Evolutionary conservation across 1,284 basidiomycete species (phyloP), one percentile per base, ranked within the genome.

Genomic region (Inonotus obliquus): DNA sequence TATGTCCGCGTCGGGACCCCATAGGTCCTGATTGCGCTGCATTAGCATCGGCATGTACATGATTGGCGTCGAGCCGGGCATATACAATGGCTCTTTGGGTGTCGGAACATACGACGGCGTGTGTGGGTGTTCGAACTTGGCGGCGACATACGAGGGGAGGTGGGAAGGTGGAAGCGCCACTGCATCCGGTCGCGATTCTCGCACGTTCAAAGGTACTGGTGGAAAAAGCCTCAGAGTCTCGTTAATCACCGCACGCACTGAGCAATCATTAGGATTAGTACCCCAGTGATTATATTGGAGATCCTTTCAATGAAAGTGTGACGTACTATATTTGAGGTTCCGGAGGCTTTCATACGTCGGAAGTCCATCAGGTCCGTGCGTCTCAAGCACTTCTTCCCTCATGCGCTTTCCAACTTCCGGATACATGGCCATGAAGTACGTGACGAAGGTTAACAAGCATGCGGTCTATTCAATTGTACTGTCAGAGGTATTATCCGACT

Each of bases 141-240:
- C 51, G 14, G 64, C 56, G 17, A 69, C 60, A 57, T 75, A 82
- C 1, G 80, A 79, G 35, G 71, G 70, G 65, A 48, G 54, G 32
- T 84, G 83, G 19, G 82, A 74, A 5, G 73, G 75, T 2, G 85
- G 85, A 10, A 87, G 73, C 1, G 79, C 73, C 64, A 80, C 81
- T 10, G 81, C 70, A 1, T 71, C 66, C 0, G 74, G 69, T 38
- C 82, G 79, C 52, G 76, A 80, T 71, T 86, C 84, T 49, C 88
- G 80, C 44, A 83, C 75, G 66, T 89, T 87, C 37, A 86, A 72
- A 19, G 87, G 85, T 0, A 89, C 86, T 7, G 88, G 86, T 2
- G 88, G 87, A 73, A 86, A 91, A 1, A 91, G 70, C 27, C 89
- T 81, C 4, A 91, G 76, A 0, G 85, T 85, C 67, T 91, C 88